Base-by-base conservation (phyloP, 257 asterid genomes). In the Nicotiana sylvestris region DNA sequence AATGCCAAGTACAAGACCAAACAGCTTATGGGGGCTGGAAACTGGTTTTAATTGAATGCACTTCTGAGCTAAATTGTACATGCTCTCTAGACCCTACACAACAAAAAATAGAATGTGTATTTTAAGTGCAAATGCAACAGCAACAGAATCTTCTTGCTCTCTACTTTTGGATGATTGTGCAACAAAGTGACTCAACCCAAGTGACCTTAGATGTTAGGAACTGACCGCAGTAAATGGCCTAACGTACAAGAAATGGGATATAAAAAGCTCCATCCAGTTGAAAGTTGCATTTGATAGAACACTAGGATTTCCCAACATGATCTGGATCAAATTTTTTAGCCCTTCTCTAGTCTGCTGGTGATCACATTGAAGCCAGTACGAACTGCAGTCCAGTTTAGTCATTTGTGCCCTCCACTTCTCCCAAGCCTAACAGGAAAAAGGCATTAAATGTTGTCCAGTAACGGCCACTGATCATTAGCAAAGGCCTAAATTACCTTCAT, bases 331-430 rank as follows among this genome's bases (percentile, higher is more conserved):
- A 86, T 84, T 91, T 89, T 94, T 96, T 77, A 96, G 92, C 82
- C 96, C 98, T 81, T 76, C 90, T 86, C 92, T 86, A 66, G 98
- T 96, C 89, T 91, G 88, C 61, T 83, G 90, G 86, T 93, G 98
- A 86, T 90, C 95, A 85, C 99, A 96, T 74, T 92, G 95, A 87
- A 93, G 92, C 99, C 98, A 96, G 89, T 84, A 96, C 83, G 93
- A 86, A 86, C 97, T 93, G 87, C 98, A 91, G 56, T 96, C 99
- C 89, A 96, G 86, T 85, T 94, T 94, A 39, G 97, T 94, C 80
- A 94, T 87, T 85, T 96, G 97, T 76, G 88, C 91, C 85, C 98
- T 88, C 99, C 98, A 96, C 85, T 90, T 96, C 82, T 96, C 99
- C 98, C 99, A 96, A 55, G 98, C 98, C 99, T 94, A 85, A 80